Base-by-base conservation (phyloP, 1,139 yeast genomes). In the Hemisphaericaspora subhashii region DNA sequence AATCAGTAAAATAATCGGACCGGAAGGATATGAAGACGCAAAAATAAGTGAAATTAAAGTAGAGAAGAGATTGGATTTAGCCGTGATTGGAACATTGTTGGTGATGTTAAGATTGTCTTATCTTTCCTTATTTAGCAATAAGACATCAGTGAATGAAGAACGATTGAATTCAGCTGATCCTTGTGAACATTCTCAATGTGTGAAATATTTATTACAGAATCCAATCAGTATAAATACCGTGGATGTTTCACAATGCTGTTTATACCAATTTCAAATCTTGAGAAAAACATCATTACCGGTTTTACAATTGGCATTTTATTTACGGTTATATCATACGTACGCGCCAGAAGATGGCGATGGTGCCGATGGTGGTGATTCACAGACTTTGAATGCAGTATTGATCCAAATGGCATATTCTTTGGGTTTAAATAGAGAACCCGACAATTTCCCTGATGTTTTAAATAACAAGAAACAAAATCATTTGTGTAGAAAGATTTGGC, bases 261-360 rank as follows among this genome's bases (percentile, higher is more conserved):
- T 80, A 27, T 68, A 69, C 42, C 79, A 76, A 46, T 79, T 80
- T 53, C 70, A 72, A 33, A 43, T 78, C 14, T 51, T 73, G 31
- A 58, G 76, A 39, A 68, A 75, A 40, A 71, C 79, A 14, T 72
- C 75, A 11, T 51, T 79, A 18, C 68, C 72, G 0, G 68, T 78
- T 5, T 60, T 80, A 23, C 83, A 79, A 48, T 70, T 78, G 36
- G 64, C 72, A 0, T 50, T 68, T 11, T 54, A 62, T 38, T 47
- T 64, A 38, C 58, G 74, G 36, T 44, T 62, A 14, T 76, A 75
- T 50, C 68, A 67, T 34, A 50, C 54, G 12, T 56, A 61, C 47
- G 68, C 80, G 0, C 80, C 80, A 2, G 81, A 76, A 50, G 80
- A 75, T 48, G 79, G 81, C 4, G 73, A 69, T 43, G 72, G 68